Evolutionary conservation across 495 filamentous ascomycete genomes (phyloP), one percentile per base, ranked within the genome.

Genomic region (Aspergillus diversus): DNA sequence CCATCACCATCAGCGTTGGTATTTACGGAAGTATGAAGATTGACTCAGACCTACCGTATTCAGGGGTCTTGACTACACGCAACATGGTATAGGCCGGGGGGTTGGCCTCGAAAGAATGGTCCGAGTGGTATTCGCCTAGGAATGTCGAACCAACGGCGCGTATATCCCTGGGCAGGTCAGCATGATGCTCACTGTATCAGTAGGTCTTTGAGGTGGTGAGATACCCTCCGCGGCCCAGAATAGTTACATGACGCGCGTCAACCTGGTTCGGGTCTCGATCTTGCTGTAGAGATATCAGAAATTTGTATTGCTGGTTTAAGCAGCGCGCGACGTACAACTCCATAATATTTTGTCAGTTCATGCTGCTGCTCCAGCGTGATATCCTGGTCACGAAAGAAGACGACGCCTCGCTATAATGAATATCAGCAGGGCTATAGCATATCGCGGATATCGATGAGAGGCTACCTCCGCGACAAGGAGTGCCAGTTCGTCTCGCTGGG

Each of bases 361-460:
- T 68, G 58, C 58, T 73, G 71, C 46, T 67, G 62, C 8, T 73
- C 64, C 2, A 66, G 54, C 13, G 65, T 66, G 43, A 78, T 71
- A 56, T 80, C 74, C 65, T 83, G 80, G 57, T 77, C 73, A 31
- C 77, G 64, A 64, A 82, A 79, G 21, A 82, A 78, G 13, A 82
- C 67, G 13, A 79, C 74, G 7, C 74, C 74, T 17, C 80, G 68
- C 59, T 59, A 49, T 27, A 34, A 53, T 9, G 8, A 4, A 0
- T 11, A 0, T 43, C 12, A 43, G 7, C n/a, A 43, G 4, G 7
- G 39, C 1, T 27, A 27, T 27, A 27, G 21, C 21, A 27, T 2
- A 27, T 27, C 5, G 3, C n/a, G 39, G 39, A 43, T 43, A 39
- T 43, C 11, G 7, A 0, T 11, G 39, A 43, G 39, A 43, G 39